These are phyloP conservation scores for Gnomoniopsis smithogilvyi DNA, from an alignment of 2,329 filamentous ascomycete species.

Conservation along the genomic window DNA sequence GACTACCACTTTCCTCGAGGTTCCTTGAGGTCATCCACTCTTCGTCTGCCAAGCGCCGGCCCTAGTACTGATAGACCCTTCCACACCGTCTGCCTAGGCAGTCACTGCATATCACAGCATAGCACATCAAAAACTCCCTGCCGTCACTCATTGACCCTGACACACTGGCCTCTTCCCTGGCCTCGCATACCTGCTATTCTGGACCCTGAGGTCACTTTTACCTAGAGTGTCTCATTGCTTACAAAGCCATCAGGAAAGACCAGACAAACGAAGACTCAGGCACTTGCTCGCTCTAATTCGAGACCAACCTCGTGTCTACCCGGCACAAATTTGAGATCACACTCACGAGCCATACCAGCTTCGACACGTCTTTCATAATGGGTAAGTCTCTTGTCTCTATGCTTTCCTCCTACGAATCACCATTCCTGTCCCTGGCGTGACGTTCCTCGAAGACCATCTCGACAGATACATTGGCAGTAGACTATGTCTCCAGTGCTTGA, in stretches of 20 bases:
- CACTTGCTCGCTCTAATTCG: not conserved
- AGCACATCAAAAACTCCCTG: not conserved
- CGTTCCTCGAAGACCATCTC: not conserved
- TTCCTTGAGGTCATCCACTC: not conserved
- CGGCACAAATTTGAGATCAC: not conserved
- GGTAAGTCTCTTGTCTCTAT: constrained; percentile 10
- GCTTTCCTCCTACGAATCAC: not conserved
- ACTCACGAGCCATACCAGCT: not conserved
- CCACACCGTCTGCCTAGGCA: not conserved
- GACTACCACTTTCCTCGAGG: too few relatives aligned
- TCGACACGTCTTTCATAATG: constrained; percentile 6
- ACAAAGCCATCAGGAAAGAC: not conserved
- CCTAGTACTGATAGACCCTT: not conserved
- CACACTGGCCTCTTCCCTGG: not conserved
- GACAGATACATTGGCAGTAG: not conserved
- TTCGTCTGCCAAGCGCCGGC: constrained; percentile 1
- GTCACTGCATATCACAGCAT: not conserved
- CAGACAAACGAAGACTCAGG: not conserved
- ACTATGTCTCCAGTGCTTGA: not conserved
- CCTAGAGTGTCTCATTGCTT: not conserved
- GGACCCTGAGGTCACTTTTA: not conserved
- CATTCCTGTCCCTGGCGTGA: not conserved
- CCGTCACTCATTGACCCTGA: not conserved
- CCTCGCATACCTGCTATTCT: not conserved
- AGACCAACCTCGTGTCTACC: not conserved